These are phyloP conservation scores for Oxyria digyna DNA, from an alignment of 148 eudicot species.

Conservation along the genomic window DNA sequence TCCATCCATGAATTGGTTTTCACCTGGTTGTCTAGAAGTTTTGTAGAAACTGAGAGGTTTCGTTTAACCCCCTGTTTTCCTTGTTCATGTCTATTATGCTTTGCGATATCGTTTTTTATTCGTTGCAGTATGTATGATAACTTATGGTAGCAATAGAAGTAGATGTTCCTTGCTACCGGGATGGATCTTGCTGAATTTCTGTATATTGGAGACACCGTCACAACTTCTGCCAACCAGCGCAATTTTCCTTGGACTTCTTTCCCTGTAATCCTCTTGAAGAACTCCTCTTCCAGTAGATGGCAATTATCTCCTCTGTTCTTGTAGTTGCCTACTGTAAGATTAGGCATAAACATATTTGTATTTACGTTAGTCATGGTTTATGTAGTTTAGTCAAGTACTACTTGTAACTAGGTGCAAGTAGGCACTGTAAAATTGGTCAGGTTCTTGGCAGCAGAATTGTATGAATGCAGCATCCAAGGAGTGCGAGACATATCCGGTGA, in stretches of 20 bases:
- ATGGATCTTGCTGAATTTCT: neutral
- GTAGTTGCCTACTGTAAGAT: neutral
- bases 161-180: neutral
- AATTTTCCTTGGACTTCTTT: neutral
- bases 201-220: neutral
- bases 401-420: slow-evolving; percentile 1
- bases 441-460: neutral
- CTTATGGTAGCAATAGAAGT: neutral
- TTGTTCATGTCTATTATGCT: neutral
- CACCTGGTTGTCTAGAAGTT: no score
- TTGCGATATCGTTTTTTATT: neutral
- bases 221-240: neutral
- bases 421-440: neutral
- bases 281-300: neutral
- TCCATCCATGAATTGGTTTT: neutral
- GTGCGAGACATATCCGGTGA: no score
- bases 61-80: neutral
- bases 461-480: neutral
- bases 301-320: neutral
- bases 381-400: neutral
- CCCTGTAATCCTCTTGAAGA: neutral
- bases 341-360: neutral
- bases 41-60: no score
- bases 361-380: neutral
- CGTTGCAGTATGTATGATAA: slow-evolving; percentile 1